A percentile compares a stretch with the other conserved stretches of the same genome.
Conservation (phyloP, 352 stramenopile species). For the Pythium dissotocum region DNA sequence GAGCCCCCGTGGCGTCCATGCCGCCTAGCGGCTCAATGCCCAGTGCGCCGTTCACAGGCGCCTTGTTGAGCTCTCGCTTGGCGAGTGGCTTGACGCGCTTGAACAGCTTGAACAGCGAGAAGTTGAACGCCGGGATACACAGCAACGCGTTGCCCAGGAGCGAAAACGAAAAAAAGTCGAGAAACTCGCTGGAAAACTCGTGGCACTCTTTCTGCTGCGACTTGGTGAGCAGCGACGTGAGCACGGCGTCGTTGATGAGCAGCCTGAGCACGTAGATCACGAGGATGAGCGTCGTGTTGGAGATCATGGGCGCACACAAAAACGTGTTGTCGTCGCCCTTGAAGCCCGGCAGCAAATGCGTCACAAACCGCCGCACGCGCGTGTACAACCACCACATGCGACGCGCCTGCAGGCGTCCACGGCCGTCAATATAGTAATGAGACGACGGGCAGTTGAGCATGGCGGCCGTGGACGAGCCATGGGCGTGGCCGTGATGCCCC, state of each 20-base stretch:
- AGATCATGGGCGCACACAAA: constrained; percentile 68
- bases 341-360: constrained; percentile 53
- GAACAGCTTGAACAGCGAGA: constrained; percentile 58
- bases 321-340: constrained; percentile 82
- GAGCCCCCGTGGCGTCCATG: constrained; percentile 20
- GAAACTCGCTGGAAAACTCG: constrained; percentile 55
- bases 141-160: constrained; percentile 62
- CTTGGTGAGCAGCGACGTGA: constrained; percentile 40
- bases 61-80: constrained; percentile 22
- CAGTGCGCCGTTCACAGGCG: constrained; percentile 18
- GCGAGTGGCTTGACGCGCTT: constrained; percentile 30
- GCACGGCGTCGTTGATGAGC: constrained; percentile 47
- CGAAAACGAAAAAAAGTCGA: constrained; percentile 70
- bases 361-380: constrained; percentile 41
- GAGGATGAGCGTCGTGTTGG: constrained; percentile 73
- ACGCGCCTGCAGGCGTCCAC: constrained; percentile 48
- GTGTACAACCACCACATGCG: constrained; percentile 65
- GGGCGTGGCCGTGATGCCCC: constrained; percentile 4
- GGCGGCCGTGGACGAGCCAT: constrained; percentile 8
- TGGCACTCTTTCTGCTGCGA: constrained; percentile 39
- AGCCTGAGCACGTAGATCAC: constrained; percentile 49
- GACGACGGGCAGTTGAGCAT: constrained; percentile 36
- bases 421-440: constrained; percentile 67
- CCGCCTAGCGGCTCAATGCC: constrained; percentile 27
- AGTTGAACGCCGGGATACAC: constrained; percentile 67